phyloP scores from a whole-genome alignment of 768 basidiomycete genomes.

The Russula vinacea region DNA sequence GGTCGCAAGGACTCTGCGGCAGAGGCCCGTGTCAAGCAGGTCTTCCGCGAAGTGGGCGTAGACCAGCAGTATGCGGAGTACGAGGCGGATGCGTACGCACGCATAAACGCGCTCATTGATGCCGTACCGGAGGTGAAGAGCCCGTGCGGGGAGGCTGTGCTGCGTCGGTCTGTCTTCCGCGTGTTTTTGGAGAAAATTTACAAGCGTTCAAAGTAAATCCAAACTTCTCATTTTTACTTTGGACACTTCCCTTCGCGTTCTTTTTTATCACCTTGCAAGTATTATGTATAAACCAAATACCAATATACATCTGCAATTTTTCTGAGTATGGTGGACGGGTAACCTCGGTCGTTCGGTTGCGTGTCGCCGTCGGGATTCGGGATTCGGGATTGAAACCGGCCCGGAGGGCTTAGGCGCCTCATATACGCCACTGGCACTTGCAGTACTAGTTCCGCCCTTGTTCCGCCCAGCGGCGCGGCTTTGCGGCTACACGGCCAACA shows the following conservation, averaged over 20 bases:
- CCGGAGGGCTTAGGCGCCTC: too few relatives aligned
- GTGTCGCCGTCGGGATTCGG: too few relatives aligned
- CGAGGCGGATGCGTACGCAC: slow-evolving; percentile 69
- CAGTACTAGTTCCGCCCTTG: too few relatives aligned
- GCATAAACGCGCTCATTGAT: slow-evolving; percentile 67
- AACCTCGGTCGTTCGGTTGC: too few relatives aligned
- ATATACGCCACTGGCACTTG: too few relatives aligned
- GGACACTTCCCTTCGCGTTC: neutral
- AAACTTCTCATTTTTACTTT: neutral
- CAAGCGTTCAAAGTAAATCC: slow-evolving; percentile 48
- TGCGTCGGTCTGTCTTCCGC: slow-evolving; percentile 70
- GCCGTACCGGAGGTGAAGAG: slow-evolving; percentile 57
- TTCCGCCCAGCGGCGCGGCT: too few relatives aligned
- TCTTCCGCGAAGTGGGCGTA: slow-evolving; percentile 72
- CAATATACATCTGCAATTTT: neutral
- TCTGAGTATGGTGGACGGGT: too few relatives aligned
- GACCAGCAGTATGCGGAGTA: slow-evolving; percentile 68
- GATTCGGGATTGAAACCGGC: too few relatives aligned
- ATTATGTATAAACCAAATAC: neutral
- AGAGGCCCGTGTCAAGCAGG: slow-evolving; percentile 59
- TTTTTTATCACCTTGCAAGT: neutral
- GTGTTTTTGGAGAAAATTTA: slow-evolving; percentile 88
- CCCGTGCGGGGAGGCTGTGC: slow-evolving; percentile 37
- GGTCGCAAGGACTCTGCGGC: slow-evolving; percentile 54
- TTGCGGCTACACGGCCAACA: too few relatives aligned